phyloP scores from a whole-genome alignment of 2,329 filamentous ascomycete species.

The Arthrinium puccinioides region DNA sequence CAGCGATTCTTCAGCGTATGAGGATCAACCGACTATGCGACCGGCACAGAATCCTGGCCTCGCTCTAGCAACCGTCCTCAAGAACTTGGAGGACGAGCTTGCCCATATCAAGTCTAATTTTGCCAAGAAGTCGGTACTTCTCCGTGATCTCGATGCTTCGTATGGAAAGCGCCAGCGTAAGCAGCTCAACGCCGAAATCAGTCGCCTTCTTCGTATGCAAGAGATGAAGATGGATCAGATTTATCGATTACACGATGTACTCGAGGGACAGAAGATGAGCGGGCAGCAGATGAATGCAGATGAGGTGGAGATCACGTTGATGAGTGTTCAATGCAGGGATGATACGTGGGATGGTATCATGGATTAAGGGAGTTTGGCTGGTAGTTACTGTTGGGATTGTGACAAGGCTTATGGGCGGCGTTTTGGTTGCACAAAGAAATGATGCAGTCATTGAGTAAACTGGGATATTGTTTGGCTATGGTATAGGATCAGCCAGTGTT shows the following conservation, averaged over 20 bases:
- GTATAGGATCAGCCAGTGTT: no score
- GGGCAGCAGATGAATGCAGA: conserved; percentile 57
- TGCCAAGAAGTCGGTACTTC: conserved; percentile 51
- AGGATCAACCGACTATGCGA: conserved; percentile 53
- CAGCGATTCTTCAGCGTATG: conserved; percentile 22
- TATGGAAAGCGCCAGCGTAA: conserved; percentile 59
- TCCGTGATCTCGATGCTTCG: conserved; percentile 60
- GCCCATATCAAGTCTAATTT: conserved; percentile 67
- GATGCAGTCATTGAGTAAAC: background rate
- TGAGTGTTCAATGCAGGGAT: conserved; percentile 35
- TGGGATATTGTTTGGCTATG: background rate
- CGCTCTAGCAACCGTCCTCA: conserved; percentile 77
- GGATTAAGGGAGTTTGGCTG: conserved; percentile 9
- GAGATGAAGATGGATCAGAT: conserved; percentile 73
- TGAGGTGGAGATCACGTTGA: conserved; percentile 57
- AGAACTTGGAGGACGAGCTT: conserved; percentile 73
- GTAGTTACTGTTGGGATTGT: background rate
- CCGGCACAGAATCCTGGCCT: conserved; percentile 62
- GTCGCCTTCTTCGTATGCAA: conserved; percentile 53
- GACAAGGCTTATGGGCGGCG: conserved; percentile 1
- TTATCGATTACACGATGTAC: conserved; percentile 75
- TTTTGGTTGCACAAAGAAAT: background rate
- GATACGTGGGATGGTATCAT: conserved; percentile 21
- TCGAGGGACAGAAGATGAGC: conserved; percentile 68
- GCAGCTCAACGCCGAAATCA: conserved; percentile 52